A percentile compares a stretch with the other conserved stretches of the same genome.
Evolutionary conservation across 345 rosid genomes (phyloP).

Genomic region (Aurinia saxatilis): DNA sequence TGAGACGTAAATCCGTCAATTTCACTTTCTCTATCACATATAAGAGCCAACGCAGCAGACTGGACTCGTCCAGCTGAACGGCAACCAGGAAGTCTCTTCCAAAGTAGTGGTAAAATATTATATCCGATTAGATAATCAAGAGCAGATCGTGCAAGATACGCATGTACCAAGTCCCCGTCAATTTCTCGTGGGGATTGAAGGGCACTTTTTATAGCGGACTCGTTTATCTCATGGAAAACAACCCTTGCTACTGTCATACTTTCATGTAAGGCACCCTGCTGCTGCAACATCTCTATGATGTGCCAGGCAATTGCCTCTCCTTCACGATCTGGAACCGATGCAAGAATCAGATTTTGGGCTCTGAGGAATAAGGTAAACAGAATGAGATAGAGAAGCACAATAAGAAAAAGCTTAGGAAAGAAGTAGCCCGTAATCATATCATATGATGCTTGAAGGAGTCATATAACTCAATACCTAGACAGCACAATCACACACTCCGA

Average conservation of each 20-base stretch:
- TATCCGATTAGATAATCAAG: slow-evolving; percentile 96
- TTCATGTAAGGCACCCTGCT: slow-evolving; percentile 80
- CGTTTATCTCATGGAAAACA: slow-evolving; percentile 95
- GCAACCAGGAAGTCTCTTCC: slow-evolving; percentile 98
- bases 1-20: slow-evolving; percentile 77
- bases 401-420: slow-evolving; percentile 6
- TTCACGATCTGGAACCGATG: slow-evolving; percentile 99
- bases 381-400: slow-evolving; percentile 30
- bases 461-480: slow-evolving; percentile 13
- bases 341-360: slow-evolving; percentile 91
- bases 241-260: slow-evolving; percentile 76
- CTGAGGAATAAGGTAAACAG: slow-evolving; percentile 52
- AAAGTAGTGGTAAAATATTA: slow-evolving; percentile 85
- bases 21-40: slow-evolving; percentile 90
- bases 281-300: slow-evolving; percentile 93
- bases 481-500: neutral
- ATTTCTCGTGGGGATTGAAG: slow-evolving; percentile 77
- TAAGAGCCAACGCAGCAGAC: slow-evolving; percentile 89
- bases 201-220: slow-evolving; percentile 74
- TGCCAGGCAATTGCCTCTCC: slow-evolving; percentile 99
- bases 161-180: slow-evolving; percentile 78
- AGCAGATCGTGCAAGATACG: slow-evolving; percentile 94
- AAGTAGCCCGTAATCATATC: neutral
- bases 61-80: slow-evolving; percentile 98
- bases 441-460: slow-evolving; percentile 15